Conservation (phyloP, 2,329 filamentous ascomycete genomes). For the Aurifilum marmelostoma region DNA sequence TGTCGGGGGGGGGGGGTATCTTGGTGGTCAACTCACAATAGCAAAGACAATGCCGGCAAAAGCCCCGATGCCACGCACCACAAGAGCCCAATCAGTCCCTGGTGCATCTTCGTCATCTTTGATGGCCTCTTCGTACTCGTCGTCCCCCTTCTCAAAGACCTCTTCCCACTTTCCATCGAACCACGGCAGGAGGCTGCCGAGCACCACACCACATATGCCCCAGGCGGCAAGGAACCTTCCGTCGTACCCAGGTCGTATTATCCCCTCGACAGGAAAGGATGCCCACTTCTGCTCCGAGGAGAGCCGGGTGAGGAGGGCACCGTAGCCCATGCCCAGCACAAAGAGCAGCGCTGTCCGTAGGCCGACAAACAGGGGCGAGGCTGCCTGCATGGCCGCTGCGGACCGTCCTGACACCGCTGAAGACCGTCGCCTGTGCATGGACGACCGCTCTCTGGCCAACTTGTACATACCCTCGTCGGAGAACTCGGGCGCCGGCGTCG, state of each 20-base stretch:
- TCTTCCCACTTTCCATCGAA: conserved; percentile 77
- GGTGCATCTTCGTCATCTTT: conserved; percentile 39
- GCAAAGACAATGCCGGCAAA: conserved; percentile 66
- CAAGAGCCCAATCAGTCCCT: conserved; percentile 72
- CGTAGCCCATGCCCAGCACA: conserved; percentile 79
- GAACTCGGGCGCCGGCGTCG: conserved; percentile 47
- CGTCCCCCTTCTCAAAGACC: conserved; percentile 42
- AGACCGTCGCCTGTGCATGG: conserved; percentile 39
- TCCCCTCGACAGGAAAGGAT: conserved; percentile 59
- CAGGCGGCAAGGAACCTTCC: conserved; percentile 78
- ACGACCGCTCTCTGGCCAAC: conserved; percentile 47
- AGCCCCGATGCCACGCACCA: conserved; percentile 60
- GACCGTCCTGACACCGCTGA: conserved; percentile 37
- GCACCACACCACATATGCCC: conserved; percentile 75
- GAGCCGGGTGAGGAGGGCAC: conserved; percentile 77
- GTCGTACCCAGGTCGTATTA: conserved; percentile 48
- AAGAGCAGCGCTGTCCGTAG: conserved; percentile 71
- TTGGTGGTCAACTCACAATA: conserved; percentile 68
- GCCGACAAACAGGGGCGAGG: conserved; percentile 52
- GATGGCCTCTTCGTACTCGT: conserved; percentile 37
- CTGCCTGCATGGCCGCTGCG: conserved; percentile 24
- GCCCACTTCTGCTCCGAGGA: conserved; percentile 70
- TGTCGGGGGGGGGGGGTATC: too few species aligned
- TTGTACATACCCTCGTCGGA: conserved; percentile 50
- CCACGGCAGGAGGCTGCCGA: conserved; percentile 83